These are phyloP conservation scores for Sanghuangporus sanghuang DNA, from an alignment of 1,284 basidiomycete genomes.

Conservation along the genomic window DNA sequence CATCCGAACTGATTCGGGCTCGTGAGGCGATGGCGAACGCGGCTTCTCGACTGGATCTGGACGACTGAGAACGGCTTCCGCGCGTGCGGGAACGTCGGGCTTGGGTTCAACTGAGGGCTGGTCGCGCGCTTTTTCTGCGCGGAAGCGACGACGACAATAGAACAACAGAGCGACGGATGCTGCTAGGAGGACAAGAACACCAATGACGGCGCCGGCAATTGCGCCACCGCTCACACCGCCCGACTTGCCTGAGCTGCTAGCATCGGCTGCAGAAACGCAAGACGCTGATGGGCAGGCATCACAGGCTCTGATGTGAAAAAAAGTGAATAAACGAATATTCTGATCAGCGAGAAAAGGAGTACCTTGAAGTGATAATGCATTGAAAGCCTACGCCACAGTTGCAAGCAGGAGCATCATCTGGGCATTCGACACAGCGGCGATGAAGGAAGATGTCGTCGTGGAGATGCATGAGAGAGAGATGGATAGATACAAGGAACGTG, in stretches of 20 bases:
- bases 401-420: slow-evolving; percentile 33
- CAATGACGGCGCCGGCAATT: slow-evolving; percentile 69
- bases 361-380: slow-evolving; percentile 6
- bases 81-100: slow-evolving; percentile 62
- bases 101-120: slow-evolving; percentile 38
- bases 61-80: slow-evolving; percentile 69
- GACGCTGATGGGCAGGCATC: slow-evolving; percentile 31
- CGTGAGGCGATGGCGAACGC: slow-evolving; percentile 19
- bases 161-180: slow-evolving; percentile 46
- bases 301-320: slow-evolving; percentile 24
- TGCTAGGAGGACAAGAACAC: slow-evolving; percentile 52
- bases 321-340: slow-evolving; percentile 8
- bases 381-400: slow-evolving; percentile 12
- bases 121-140: slow-evolving; percentile 24
- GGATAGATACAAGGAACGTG: slow-evolving; percentile 31
- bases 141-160: slow-evolving; percentile 54
- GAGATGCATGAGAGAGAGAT: slow-evolving; percentile 40
- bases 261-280: slow-evolving; percentile 42
- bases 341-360: background rate
- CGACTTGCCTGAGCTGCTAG: slow-evolving; percentile 17
- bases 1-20: slow-evolving; percentile 13
- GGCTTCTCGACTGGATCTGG: slow-evolving; percentile 72
- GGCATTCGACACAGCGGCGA: slow-evolving; percentile 34
- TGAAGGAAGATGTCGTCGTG: slow-evolving; percentile 33
- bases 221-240: slow-evolving; percentile 58